A percentile compares a stretch with the other conserved stretches of the same genome.
Evolutionary conservation across 2,329 filamentous ascomycete genomes (phyloP).

Genomic region (Pseudocercospora eumusae): DNA sequence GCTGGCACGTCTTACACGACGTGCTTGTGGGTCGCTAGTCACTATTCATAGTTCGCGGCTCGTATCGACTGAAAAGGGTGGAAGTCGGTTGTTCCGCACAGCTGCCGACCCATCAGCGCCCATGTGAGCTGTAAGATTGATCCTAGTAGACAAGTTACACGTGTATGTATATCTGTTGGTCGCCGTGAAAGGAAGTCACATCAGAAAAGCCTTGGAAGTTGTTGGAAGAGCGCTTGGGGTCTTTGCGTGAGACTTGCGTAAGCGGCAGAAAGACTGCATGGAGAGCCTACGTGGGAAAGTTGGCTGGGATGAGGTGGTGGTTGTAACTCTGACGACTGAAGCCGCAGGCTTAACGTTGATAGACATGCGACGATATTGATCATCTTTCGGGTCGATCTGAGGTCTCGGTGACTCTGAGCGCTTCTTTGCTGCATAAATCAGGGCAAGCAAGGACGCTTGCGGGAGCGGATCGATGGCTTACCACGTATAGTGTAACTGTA

Average conservation of each 20-base stretch:
- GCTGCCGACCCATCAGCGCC: background rate
- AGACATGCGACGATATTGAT: background rate
- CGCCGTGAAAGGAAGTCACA: background rate
- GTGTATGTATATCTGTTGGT: background rate
- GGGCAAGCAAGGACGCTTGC: background rate
- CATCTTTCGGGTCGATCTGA: background rate
- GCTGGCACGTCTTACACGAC: background rate
- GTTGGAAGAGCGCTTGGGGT: background rate
- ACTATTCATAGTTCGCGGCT: background rate
- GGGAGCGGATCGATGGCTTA: background rate
- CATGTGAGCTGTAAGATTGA: background rate
- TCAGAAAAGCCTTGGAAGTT: background rate
- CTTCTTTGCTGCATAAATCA: background rate
- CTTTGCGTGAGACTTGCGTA: slow-evolving; percentile 6
- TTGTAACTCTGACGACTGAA: background rate
- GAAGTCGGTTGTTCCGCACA: background rate
- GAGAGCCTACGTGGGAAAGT: background rate
- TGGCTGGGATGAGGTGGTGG: background rate
- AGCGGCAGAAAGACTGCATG: background rate
- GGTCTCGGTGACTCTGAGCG: background rate
- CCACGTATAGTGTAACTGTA: too few relatives aligned
- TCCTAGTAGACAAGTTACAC: background rate
- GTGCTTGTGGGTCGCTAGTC: background rate
- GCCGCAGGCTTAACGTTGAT: background rate
- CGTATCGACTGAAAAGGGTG: background rate